Conservation (phyloP, 2,329 filamentous ascomycete species). For the Nigrograna mackinnonii region DNA sequence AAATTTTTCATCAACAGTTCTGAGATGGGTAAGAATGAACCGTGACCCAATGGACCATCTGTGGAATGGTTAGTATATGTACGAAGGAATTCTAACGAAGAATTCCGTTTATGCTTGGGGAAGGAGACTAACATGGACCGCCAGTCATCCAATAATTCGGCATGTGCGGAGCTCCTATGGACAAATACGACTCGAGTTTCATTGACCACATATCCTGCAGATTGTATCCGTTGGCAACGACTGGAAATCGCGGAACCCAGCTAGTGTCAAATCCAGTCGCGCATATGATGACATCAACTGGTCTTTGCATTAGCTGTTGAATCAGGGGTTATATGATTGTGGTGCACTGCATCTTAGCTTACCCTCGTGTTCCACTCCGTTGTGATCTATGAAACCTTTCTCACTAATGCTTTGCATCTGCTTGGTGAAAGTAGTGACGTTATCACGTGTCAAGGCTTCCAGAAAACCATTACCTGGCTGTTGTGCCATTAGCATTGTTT, state of each 20-base stretch:
- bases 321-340: too few relatives aligned
- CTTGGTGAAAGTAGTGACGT: constrained; percentile 10
- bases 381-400: constrained; percentile 11
- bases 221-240: constrained; percentile 27
- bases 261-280: constrained; percentile 17
- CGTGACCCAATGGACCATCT: constrained; percentile 45
- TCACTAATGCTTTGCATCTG: constrained; percentile 10
- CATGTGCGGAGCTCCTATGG: too few relatives aligned
- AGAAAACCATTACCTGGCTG: constrained; percentile 14
- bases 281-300: too few relatives aligned
- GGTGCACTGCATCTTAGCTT: too few relatives aligned
- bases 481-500: too few relatives aligned
- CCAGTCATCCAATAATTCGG: constrained; percentile 51
- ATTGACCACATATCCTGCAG: constrained; percentile 32
- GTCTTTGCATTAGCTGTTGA: too few relatives aligned
- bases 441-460: constrained; percentile 9
- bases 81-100: too few relatives aligned
- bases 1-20: constrained; percentile 45
- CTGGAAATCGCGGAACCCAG: constrained; percentile 17
- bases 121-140: too few relatives aligned
- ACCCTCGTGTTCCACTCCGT: constrained; percentile 10
- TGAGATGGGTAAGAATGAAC: constrained; percentile 46
- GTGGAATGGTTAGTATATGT: too few relatives aligned
- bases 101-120: too few relatives aligned
- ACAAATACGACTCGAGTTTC: constrained; percentile 45